A percentile compares a stretch with the other conserved stretches of the same genome.
These are phyloP conservation scores for Xylaria sp. DNA, from an alignment of 2,329 filamentous ascomycete species.

Conservation along the genomic window DNA sequence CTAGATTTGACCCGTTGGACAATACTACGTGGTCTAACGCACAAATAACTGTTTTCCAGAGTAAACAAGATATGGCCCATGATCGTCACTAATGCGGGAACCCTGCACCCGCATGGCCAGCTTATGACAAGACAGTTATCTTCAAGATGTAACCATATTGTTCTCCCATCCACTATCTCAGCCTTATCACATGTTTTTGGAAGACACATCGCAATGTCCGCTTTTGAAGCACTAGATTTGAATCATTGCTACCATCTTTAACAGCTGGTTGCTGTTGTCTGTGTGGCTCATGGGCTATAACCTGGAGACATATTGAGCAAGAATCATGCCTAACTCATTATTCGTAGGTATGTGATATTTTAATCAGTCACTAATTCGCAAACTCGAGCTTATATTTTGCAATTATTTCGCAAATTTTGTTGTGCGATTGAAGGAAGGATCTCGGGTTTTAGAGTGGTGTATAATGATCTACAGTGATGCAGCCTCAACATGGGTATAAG, in stretches of 20 bases:
- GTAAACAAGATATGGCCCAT: not conserved
- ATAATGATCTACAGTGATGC: not conserved
- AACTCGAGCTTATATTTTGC: not conserved
- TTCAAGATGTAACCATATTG: slow-evolving; percentile 5
- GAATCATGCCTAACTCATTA: not conserved
- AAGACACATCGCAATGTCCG: not conserved
- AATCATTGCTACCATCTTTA: not conserved
- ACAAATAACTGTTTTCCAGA: not conserved
- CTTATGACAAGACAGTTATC: not conserved
- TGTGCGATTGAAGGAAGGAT: slow-evolving; percentile 1
- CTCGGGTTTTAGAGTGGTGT: not conserved
- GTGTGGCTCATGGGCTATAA: too few relatives aligned
- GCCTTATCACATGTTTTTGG: not conserved
- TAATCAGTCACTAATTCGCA: not conserved
- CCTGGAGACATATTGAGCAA: not conserved
- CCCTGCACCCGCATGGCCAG: slow-evolving; percentile 16
- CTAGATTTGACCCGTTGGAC: too few relatives aligned
- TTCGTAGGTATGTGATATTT: not conserved
- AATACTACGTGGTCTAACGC: not conserved
- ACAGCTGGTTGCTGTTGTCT: not conserved
- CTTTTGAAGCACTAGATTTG: not conserved
- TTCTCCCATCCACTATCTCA: slow-evolving; percentile 1
- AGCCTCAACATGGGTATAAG: slow-evolving; percentile 2
- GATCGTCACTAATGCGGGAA: slow-evolving; percentile 31
- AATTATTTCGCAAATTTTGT: not conserved